Evolutionary conservation across 1,284 basidiomycete genomes (phyloP), one percentile per base, ranked within the genome.

Genomic region (Phenoliferia sp.): DNA sequence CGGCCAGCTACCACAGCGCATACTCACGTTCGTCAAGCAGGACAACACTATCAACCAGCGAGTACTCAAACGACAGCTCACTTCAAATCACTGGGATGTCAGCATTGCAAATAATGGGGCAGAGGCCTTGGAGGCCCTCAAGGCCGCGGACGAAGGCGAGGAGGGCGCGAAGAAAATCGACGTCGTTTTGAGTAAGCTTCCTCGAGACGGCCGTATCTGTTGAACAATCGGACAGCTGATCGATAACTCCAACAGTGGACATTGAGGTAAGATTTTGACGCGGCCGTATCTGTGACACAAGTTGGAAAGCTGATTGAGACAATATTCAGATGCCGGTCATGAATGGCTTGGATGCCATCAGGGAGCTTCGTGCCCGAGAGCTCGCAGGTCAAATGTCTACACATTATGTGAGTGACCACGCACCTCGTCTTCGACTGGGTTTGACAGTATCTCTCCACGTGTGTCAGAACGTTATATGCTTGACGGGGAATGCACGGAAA

Each of bases 11-110:
- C 17, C 9, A 31, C 3, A 5, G 28, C 29, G 3, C 16, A 15
- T 15, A 6, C 17, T n/a, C 1, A 22, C 48, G 72, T 59, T 68
- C 7, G 74, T 80, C 17, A 77, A 78, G 19, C 76, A 80, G 67
- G 81, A 82, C 65, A 81, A 82, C 65, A 62, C 78, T 59, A 80
- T 82, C 73, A 80, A 80, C 63, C 79, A 80, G 66, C 79, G 78
- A 52, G 77, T 82, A 0, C 70, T 82, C 15, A 77, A 76, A 63
- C 75, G 80, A 1, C 81, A 82, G 67, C 74, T 82, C 31, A 68
- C 75, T 54, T 79, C 78, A 62, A 77, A 77, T 3, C 78, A 78
- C 9, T 69, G 79, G 44, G 75, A 72, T 1, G 79, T 77, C 52
- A 76, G 78, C 65, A 77, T 79, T 36, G 80, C 80, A 10, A 76